Evolutionary conservation across 345 rosid genomes (phyloP).

Genomic region (Erysimum cheiranthoides): DNA sequence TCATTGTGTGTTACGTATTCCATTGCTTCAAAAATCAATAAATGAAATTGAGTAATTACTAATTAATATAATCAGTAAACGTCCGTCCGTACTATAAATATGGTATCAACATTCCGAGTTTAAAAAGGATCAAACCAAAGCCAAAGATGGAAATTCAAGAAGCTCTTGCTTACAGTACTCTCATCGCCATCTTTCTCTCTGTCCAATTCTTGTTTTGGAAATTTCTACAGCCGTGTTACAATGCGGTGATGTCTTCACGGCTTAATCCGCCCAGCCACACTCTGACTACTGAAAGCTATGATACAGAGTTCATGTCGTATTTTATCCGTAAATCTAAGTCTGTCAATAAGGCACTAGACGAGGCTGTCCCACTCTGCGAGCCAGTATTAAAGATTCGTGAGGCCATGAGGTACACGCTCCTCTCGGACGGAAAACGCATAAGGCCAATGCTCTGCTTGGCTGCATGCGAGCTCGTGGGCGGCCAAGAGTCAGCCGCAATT

Average conservation of each 20-base stretch:
- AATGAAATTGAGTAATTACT: background rate
- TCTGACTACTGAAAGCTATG: background rate
- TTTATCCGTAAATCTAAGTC: constrained; percentile 63
- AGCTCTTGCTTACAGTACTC: constrained; percentile 1
- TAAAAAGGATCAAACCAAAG: background rate
- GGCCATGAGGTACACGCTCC: constrained; percentile 83
- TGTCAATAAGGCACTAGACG: constrained; percentile 66
- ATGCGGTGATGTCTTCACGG: background rate
- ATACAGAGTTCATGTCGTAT: constrained; percentile 63
- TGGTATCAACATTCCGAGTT: background rate
- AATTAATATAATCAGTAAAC: background rate
- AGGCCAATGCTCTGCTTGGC: constrained; percentile 78
- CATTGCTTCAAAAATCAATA: background rate
- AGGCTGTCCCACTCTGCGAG: constrained; percentile 58
- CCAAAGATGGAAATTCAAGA: constrained; percentile 9
- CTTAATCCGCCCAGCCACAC: background rate
- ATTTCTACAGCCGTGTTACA: background rate
- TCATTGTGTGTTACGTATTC: background rate
- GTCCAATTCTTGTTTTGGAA: background rate
- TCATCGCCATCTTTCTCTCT: background rate
- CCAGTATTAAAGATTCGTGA: constrained; percentile 72
- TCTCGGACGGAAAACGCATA: constrained; percentile 78
- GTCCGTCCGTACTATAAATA: background rate
- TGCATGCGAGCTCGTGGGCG: constrained; percentile 77
- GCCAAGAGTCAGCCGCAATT: constrained; percentile 62